Evolutionary conservation across 495 filamentous ascomycete species (phyloP), one percentile per base, ranked within the genome.

Genomic region (Hamigera avellanea): DNA sequence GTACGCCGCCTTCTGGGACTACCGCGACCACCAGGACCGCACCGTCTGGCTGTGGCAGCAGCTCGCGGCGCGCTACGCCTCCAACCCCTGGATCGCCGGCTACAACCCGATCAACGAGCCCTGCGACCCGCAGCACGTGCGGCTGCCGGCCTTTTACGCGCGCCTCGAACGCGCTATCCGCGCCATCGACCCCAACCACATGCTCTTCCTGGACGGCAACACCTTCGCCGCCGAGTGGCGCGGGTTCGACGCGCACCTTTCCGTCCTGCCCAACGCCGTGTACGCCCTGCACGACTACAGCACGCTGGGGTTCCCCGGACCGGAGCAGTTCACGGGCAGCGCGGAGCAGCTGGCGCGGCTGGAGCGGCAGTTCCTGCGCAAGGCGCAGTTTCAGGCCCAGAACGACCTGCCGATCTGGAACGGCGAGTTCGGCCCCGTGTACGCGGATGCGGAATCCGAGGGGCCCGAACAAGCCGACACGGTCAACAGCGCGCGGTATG

Each of bases 31-130:
- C 36, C 77, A 80, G 44, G 72, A 80, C 45, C 59, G 72, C 1
- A 68, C 66, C 14, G 56, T 79, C 2, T 66, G 70, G 54, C 59
- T 81, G 0, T 81, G 77, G 77, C 59, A 67, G 21, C 57, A 69
- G 42, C 60, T 80, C 29, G 77, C 73, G 3, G 54, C 57, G 12
- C 63, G 63, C 18, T 81, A 79, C 45, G 61, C 51, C 18, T 57
- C 52, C 5, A 79, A 80, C 36, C 52, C 66, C 6, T 62, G 62
- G 64, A 59, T 78, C 14, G 76, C 76, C 2, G 76, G 77, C 1
- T 81, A 80, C 41, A 80, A 80, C 39, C 75, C 75, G 1, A 64
- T 80, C 39, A 81, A 81, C 42, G 76, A 81, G 44, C 77, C 77
- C 0, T 68, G 61, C 17, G 77, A 80, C 36, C 70, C 76, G 0